Evolutionary conservation across 225 moss, liverwort and hornwort genomes (phyloP).

Genomic region (Neckera pumila): DNA sequence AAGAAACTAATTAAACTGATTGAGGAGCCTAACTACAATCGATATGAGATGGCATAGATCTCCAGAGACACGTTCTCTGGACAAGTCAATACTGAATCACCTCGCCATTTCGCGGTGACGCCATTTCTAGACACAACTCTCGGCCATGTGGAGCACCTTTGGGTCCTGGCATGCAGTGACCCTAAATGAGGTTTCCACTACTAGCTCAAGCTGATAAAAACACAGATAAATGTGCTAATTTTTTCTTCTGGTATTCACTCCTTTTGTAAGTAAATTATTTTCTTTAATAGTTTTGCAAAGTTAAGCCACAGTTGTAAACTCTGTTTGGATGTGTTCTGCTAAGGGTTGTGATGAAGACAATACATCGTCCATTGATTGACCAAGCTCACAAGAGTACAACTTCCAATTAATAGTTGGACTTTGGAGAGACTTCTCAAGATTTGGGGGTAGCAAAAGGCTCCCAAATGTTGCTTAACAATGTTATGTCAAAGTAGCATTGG

Average conservation of each 20-base stretch:
- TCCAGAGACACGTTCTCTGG: neutral
- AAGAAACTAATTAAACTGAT: too few relatives aligned
- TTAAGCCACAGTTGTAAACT: neutral
- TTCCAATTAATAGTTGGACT: neutral
- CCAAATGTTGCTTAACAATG: neutral
- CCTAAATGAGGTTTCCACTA: neutral
- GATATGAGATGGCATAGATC: neutral
- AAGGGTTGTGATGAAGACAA: neutral
- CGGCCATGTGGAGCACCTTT: neutral
- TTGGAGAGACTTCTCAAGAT: fast-evolving
- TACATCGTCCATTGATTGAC: neutral
- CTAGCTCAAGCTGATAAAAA: neutral
- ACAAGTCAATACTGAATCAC: too few relatives aligned
- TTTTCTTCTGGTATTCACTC: too few relatives aligned
- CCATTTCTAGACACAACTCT: neutral
- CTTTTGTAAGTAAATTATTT: neutral
- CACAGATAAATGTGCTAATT: neutral
- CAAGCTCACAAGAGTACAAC: neutral
- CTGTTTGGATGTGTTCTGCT: neutral
- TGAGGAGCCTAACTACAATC: neutral
- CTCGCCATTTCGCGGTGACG: neutral
- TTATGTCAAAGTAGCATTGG: neutral
- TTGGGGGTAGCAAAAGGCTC: neutral
- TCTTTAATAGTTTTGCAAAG: too few relatives aligned
- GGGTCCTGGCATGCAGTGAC: neutral